These are phyloP conservation scores for Hibiscus mutabilis DNA, from an alignment of 345 rosid species.

Conservation along the genomic window DNA sequence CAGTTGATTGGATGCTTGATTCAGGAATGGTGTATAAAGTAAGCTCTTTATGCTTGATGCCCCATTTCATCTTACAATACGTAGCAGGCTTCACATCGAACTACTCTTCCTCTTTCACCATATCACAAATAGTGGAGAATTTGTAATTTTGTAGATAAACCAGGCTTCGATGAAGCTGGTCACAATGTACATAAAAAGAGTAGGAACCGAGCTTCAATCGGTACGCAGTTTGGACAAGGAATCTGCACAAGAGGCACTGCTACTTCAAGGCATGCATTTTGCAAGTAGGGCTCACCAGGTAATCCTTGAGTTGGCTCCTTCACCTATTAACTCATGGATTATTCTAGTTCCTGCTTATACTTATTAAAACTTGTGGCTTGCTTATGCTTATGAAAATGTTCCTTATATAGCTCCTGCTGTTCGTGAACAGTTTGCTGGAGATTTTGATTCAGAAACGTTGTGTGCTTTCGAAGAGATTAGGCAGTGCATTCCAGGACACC, in stretches of 20 bases:
- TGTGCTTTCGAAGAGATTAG: constrained; percentile 78
- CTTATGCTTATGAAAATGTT: background rate
- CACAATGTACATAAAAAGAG: constrained; percentile 70
- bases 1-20: constrained; percentile 87
- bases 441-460: constrained; percentile 76
- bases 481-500: constrained; percentile 49
- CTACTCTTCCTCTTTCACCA: background rate
- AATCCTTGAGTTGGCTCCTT: constrained; percentile 3
- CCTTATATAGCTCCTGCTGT: background rate
- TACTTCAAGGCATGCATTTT: constrained; percentile 80
- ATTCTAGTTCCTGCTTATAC: background rate
- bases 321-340: background rate
- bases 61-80: no score
- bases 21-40: constrained; percentile 64
- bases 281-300: constrained; percentile 84
- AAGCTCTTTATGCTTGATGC: no score
- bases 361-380: background rate
- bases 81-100: no score
- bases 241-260: constrained; percentile 59
- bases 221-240: constrained; percentile 51
- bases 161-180: constrained; percentile 63
- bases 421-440: constrained; percentile 67
- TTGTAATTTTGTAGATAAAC: constrained; percentile 49
- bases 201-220: constrained; percentile 57
- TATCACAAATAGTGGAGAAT: background rate